Percentiles rank a stretch among this genome's conserved stretches.
Evolutionary conservation across 1,284 basidiomycete species (phyloP).

Genomic region (Rhodotorula sp.): DNA sequence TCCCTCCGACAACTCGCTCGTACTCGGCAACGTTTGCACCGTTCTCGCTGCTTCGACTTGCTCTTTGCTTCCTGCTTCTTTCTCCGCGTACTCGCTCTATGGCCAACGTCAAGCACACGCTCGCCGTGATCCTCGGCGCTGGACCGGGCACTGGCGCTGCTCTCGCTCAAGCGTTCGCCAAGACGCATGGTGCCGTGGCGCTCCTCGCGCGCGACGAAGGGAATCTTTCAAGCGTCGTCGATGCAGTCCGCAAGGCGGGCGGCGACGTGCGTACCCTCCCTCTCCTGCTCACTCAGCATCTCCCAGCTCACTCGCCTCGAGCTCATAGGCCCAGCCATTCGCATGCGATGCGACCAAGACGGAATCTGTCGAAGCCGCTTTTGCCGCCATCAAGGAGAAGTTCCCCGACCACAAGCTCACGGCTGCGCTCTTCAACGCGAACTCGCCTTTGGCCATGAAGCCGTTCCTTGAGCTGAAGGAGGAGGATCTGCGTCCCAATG

Average conservation of each 20-base stretch:
- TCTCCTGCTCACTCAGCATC: neutral
- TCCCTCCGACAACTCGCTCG: no score
- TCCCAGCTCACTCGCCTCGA: neutral
- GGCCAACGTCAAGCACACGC: neutral
- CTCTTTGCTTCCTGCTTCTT: no score
- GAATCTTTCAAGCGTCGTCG: slow-evolving; percentile 8
- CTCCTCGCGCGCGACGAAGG: slow-evolving; percentile 21
- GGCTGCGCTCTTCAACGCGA: slow-evolving; percentile 35
- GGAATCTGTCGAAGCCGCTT: slow-evolving; percentile 21
- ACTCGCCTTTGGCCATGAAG: slow-evolving; percentile 29
- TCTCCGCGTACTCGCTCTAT: neutral
- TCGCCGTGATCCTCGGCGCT: slow-evolving; percentile 32
- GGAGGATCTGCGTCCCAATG: slow-evolving; percentile 19
- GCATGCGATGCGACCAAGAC: slow-evolving; percentile 25
- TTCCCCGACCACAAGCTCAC: slow-evolving; percentile 30
- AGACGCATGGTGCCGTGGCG: slow-evolving; percentile 15
- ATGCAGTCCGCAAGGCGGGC: slow-evolving; percentile 9
- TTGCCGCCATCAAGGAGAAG: slow-evolving; percentile 18
- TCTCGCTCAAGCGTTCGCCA: slow-evolving; percentile 19
- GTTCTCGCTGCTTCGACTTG: no score
- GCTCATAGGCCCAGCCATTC: slow-evolving; percentile 24
- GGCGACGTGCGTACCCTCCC: slow-evolving; percentile 20
- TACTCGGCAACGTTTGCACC: no score
- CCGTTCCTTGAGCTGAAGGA: slow-evolving; percentile 34
- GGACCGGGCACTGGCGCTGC: slow-evolving; percentile 31